Conservation (phyloP, 176 grass and related monocot species). For the Echinochloa phyllopogon region DNA sequence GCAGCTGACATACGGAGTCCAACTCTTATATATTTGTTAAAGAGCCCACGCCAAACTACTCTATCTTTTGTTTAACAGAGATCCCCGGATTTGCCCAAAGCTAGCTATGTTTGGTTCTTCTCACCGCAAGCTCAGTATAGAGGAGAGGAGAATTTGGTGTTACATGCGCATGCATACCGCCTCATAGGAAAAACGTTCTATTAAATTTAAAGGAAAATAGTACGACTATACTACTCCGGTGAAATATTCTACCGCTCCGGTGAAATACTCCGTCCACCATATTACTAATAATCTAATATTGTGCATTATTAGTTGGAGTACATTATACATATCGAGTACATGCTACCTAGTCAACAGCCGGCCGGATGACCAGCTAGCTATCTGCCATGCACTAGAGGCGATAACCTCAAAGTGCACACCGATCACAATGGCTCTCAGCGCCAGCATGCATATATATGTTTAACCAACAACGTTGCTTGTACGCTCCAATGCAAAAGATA, state of each 20-base stretch:
- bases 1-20: not conserved
- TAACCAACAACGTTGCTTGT: not conserved
- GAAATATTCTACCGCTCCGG: not conserved
- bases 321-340: not conserved
- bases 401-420: slow-evolving; percentile 22
- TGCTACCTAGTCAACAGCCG: slow-evolving; percentile 43
- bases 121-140: not conserved
- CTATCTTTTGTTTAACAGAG: not conserved
- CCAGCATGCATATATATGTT: slow-evolving; percentile 3
- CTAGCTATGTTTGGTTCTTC: not conserved
- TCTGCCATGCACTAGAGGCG: slow-evolving; percentile 23
- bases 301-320: not conserved
- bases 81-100: no score
- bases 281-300: no score
- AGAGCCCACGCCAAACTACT: not conserved
- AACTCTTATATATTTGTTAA: not conserved
- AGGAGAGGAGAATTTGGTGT: no score
- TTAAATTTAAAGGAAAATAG: no score
- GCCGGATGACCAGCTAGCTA: slow-evolving; percentile 5
- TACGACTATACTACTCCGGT: no score
- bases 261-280: no score
- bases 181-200: no score
- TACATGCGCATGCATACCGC: no score
- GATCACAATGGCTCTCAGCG: not conserved
- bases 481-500: not conserved